These are phyloP conservation scores for Scheffersomyces lignosus DNA, from an alignment of 805 yeast genomes.

Conservation along the genomic window DNA sequence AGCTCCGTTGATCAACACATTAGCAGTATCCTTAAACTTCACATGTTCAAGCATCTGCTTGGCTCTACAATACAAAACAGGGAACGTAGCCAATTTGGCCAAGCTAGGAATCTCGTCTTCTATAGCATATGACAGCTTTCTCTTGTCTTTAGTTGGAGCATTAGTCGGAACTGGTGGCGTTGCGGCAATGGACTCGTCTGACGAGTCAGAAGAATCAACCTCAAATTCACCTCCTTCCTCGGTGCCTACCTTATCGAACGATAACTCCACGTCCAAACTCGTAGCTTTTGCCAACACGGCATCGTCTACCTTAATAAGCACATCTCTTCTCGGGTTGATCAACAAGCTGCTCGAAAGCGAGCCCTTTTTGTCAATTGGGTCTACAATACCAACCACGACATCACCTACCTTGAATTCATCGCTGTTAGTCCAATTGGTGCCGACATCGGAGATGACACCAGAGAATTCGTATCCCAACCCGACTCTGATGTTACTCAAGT, in stretches of 20 bases:
- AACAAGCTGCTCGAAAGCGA: slow-evolving; percentile 57
- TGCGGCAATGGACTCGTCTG: slow-evolving; percentile 2
- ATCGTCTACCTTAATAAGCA: slow-evolving; percentile 27
- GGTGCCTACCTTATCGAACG: slow-evolving; percentile 13
- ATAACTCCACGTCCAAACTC: slow-evolving; percentile 23
- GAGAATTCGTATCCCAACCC: slow-evolving; percentile 74
- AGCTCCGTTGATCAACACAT: slow-evolving; percentile 42
- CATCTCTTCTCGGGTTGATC: slow-evolving; percentile 52
- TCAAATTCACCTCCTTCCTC: slow-evolving; percentile 3
- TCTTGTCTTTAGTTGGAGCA: slow-evolving; percentile 1
- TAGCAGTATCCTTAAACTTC: slow-evolving; percentile 20
- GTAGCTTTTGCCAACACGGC: slow-evolving; percentile 19
- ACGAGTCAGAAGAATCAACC: slow-evolving; percentile 13
- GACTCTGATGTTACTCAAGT: slow-evolving; percentile 51
- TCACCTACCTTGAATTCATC: slow-evolving; percentile 52
- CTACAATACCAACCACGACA: slow-evolving; percentile 61
- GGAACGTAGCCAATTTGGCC: slow-evolving; percentile 29
- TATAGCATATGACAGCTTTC: slow-evolving; percentile 3
- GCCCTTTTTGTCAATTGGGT: slow-evolving; percentile 55
- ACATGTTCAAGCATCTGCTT: slow-evolving; percentile 33
- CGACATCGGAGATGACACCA: slow-evolving; percentile 60
- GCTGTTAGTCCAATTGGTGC: slow-evolving; percentile 35
- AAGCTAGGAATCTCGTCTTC: slow-evolving; percentile 24
- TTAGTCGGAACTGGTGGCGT: slow-evolving; percentile 1
- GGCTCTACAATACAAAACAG: slow-evolving; percentile 37